Evolutionary conservation across 352 stramenopile species (phyloP).

Genomic region (Globisporangium paddicum): DNA sequence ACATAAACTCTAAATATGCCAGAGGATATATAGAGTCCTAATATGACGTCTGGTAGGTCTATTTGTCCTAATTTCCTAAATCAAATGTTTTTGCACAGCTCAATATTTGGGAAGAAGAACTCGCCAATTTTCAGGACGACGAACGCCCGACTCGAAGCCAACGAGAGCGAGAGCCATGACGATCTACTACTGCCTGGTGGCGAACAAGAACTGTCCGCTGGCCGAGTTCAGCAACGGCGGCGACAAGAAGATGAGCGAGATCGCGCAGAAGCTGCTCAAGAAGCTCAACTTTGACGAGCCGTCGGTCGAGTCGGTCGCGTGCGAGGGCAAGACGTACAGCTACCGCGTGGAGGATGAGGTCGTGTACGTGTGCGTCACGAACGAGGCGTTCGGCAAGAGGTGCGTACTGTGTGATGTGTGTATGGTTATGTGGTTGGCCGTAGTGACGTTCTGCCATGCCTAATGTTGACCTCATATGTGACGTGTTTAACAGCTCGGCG

Average conservation of each 20-base stretch:
- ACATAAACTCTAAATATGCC: too few relatives aligned
- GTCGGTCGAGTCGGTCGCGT: conserved; percentile 78
- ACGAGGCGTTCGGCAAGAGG: conserved; percentile 77
- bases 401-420: conserved; percentile 11
- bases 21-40: too few relatives aligned
- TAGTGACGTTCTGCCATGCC: not conserved
- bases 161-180: too few relatives aligned
- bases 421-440: not conserved
- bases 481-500: conserved; percentile 36
- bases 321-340: conserved; percentile 79
- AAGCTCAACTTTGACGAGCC: conserved; percentile 75
- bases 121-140: too few relatives aligned
- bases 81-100: too few relatives aligned
- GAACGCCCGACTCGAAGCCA: too few relatives aligned
- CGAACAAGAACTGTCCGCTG: conserved; percentile 75
- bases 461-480: not conserved
- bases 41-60: too few relatives aligned
- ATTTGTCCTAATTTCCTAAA: too few relatives aligned
- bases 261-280: conserved; percentile 83
- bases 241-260: conserved; percentile 85
- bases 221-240: conserved; percentile 78
- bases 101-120: too few relatives aligned
- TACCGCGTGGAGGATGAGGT: conserved; percentile 84
- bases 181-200: conserved; percentile 87
- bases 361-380: conserved; percentile 81